Evolutionary conservation across 345 rosid genomes (phyloP), one percentile per base, ranked within the genome.

Genomic region (Citrus sp.): DNA sequence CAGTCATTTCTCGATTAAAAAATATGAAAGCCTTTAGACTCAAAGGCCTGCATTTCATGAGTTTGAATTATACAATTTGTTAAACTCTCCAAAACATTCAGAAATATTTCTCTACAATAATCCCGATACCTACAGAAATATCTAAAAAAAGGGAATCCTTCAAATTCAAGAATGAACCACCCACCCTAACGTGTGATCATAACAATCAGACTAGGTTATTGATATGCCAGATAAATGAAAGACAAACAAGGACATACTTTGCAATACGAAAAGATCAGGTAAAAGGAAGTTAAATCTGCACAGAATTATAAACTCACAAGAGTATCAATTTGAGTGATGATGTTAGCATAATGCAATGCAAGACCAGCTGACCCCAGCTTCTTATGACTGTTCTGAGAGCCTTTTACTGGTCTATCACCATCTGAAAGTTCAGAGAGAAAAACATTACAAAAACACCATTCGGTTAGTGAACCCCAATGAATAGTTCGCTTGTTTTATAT

Each of bases 291-390:
- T 25, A 69, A 60, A n/a, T 77, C n/a, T 54, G 34, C 32, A 34
- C 6, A 40, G 78, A 59, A 7, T 27, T 5, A 30, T 56, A 74
- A 79, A 89, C 97, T 94, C 88, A 97, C 99, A 82, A 93, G 94
- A 81, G 95, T 90, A 81, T 94, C 99, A 40, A 93, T 92, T 85
- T 94, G 99, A 74, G 98, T 85, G 30, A 97, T 88, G 46, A 97
- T 93, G 84, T 94, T 97, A 70, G 99, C 98, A 75, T 97, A 97
- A 85, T 97, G 99, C 88, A 97, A 87, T 16, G 99, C 97, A 77
- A 97, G 98, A 77, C 98, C 98, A 74, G 98, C 98, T 28, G 94
- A 83, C 3, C 99, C 99, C 87, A 97, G 77, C 81, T 89, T 93
- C 72, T 78, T 90, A 63, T 86, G 88, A 85, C 79, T 81, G 83